Evolutionary conservation across 768 basidiomycete species (phyloP), one percentile per base, ranked within the genome.

Genomic region (Pisolithus marmoratus): DNA sequence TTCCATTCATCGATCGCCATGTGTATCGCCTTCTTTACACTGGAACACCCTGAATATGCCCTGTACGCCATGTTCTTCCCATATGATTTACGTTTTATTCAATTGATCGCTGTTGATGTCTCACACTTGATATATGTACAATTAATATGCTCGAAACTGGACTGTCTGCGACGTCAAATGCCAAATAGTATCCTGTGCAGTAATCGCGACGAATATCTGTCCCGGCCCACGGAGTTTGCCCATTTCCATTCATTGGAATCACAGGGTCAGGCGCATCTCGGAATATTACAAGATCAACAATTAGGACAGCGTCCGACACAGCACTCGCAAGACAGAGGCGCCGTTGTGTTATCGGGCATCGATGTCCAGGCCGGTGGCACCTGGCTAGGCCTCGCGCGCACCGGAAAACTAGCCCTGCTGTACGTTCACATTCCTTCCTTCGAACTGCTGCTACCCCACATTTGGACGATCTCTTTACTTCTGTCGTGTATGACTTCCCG

Each of bases 21-120:
- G 90, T 92, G 90, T 64, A 79, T 91, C 56, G 86, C 76, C 34
- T 77, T 89, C 61, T 91, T 85, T 82, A 78, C 86, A 49, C 74
- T 90, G 3, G 80, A 87, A 46, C 84, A 87, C 61, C 81, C 83
- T 24, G 81, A 84, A 43, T 92, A 90, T 63, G 82, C 88, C 9
- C 76, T 92, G 90, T 90, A 69, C 71, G 66, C 58, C 27, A 19
- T 42, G 46, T 51, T 24, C 45, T 51, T 49, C 44, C 22, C 34
- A 20, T 26, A 48, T 51, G 49, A 42, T 27, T 42, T 8, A 17
- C 6, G 26, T 11, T 5, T 17, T 45, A 45, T 45, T 45, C 43
- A 45, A 26, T 45, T 45, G 22, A 24, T 15, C 43, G 23, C 9
- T 22, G 12, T 23, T 12, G 11, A 24, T 24, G 43, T 12, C 11